Base-by-base conservation (phyloP, 768 basidiomycete species). In the Suillus variegatus region DNA sequence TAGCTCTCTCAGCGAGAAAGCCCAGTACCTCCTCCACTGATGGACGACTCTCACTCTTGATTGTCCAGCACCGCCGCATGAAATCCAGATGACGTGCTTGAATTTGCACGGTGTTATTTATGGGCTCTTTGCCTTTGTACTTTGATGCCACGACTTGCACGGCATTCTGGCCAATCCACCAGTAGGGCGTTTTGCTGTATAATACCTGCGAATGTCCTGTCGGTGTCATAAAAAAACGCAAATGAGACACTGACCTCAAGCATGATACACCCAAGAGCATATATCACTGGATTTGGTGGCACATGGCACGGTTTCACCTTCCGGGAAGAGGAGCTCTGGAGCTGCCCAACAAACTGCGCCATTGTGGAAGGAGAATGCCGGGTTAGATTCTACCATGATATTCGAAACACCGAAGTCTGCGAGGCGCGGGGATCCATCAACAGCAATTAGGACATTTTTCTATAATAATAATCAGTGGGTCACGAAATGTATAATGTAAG, bases 371-470 rank as follows among this genome's bases (percentile, higher is more conserved):
- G 64, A 65, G 64, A 78, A 72, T 63, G 80, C 78, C 22, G 71
- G 71, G 49, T n/a, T 1, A 55, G 58, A 40, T 4, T 51, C 36
- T 71, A 64, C 4, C 16, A 78, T 69, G 61, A 82, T 77, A 41
- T 68, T 80, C 14, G 80, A 82, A 7, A 83, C 68, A 6, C 82
- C 82, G 63, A 83, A 83, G 64, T 83, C 82, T 64, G 78, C 79
- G 16, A 84, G 68, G n/a, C 76, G 75, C 5, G 77, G 81, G 32
- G 74, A 75, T 28, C 76, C 74, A 25, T 79, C 67, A 64, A 78
- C 75, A 61, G 79, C 78, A 52, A 84, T 77, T 18, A 83, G 75
- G 16, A 61, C 44, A 20, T 67, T 67, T 2, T 43, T 65, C 64
- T 67, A 25, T 36, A 36, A 18, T 10, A 18, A 41, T 12, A n/a